A percentile compares a stretch with the other conserved stretches of the same genome.
These are phyloP conservation scores for Diphasiastrum complanatum DNA, from an alignment of 83 land plant species.

Conservation along the genomic window DNA sequence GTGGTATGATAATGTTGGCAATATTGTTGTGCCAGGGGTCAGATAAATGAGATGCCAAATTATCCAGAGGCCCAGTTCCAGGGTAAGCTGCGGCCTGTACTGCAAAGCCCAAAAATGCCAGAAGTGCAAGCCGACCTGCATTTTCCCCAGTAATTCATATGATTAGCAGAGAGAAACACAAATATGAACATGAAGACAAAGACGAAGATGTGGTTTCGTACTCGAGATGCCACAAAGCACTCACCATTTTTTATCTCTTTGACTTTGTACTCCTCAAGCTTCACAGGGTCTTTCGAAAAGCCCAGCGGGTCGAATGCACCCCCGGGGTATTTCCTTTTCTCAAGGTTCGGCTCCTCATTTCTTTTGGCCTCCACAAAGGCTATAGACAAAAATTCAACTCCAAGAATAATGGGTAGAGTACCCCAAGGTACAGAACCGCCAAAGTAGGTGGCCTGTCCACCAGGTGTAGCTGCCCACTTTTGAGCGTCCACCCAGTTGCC, in stretches of 20 bases:
- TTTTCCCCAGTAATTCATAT: background rate
- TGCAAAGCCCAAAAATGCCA: slow-evolving; percentile 86
- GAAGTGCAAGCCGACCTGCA: slow-evolving; percentile 79
- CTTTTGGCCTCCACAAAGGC: slow-evolving; percentile 94
- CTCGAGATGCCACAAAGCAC: no score
- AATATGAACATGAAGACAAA: background rate
- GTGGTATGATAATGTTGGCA: slow-evolving; percentile 79
- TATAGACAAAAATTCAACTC: slow-evolving; percentile 71
- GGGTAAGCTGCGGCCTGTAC: slow-evolving; percentile 91
- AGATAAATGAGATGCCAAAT: slow-evolving; percentile 79
- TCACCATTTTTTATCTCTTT: slow-evolving; percentile 91
- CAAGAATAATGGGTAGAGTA: slow-evolving; percentile 75
- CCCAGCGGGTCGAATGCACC: slow-evolving; percentile 98
- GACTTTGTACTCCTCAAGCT: slow-evolving; percentile 69
- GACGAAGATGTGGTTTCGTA: background rate
- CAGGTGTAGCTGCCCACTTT: slow-evolving; percentile 94
- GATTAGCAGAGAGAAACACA: background rate
- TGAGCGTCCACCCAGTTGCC: slow-evolving; percentile 99
- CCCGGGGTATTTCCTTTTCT: slow-evolving; percentile 98
- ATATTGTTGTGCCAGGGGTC: slow-evolving; percentile 98
- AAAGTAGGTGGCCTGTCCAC: slow-evolving; percentile 93
- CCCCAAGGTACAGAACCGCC: slow-evolving; percentile 99
- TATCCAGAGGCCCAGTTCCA: slow-evolving; percentile 96
- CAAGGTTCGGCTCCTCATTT: slow-evolving; percentile 74
- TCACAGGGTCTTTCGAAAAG: slow-evolving; percentile 80